Conservation (phyloP, 768 basidiomycete genomes). For the Pleurotus sapidus region DNA sequence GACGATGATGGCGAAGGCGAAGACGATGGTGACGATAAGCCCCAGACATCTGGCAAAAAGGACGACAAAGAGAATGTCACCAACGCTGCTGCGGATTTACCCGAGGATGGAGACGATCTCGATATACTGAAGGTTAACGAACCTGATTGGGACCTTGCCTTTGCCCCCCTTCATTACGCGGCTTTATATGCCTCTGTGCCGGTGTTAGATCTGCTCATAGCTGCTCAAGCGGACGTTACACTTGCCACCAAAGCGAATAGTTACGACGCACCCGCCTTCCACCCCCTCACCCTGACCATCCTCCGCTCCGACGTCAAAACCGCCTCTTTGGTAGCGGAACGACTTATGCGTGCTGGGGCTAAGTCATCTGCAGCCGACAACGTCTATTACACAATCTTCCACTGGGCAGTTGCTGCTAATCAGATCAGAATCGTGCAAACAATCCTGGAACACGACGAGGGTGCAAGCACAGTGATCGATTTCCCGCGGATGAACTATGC, state of each 20-base stretch:
- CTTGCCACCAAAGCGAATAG: conserved; percentile 26
- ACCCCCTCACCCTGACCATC: conserved; percentile 38
- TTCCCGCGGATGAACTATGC: conserved; percentile 28
- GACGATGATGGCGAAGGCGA: conserved; percentile 27
- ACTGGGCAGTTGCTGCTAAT: conserved; percentile 30
- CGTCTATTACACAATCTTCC: conserved; percentile 37
- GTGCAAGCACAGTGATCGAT: conserved; percentile 33
- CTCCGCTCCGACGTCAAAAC: conserved; percentile 33
- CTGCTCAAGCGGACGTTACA: conserved; percentile 44
- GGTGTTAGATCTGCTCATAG: conserved; percentile 44
- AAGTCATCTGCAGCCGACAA: conserved; percentile 38
- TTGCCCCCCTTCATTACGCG: conserved; percentile 50
- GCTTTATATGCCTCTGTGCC: conserved; percentile 42
- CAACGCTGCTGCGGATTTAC: conserved; percentile 31
- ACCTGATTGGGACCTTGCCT: conserved; percentile 57
- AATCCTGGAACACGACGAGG: conserved; percentile 39
- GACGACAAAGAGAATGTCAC: conserved; percentile 8
- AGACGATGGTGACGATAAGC: conserved; percentile 19
- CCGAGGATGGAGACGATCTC: conserved; percentile 43
- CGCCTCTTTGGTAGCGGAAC: conserved; percentile 34
- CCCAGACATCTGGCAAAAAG: not conserved
- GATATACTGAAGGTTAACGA: conserved; percentile 55
- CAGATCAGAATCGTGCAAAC: conserved; percentile 36
- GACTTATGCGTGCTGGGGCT: conserved; percentile 38
- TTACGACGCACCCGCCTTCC: conserved; percentile 21